Evolutionary conservation across 768 basidiomycete species (phyloP).

Genomic region (Brasilioporus rufonigricans): DNA sequence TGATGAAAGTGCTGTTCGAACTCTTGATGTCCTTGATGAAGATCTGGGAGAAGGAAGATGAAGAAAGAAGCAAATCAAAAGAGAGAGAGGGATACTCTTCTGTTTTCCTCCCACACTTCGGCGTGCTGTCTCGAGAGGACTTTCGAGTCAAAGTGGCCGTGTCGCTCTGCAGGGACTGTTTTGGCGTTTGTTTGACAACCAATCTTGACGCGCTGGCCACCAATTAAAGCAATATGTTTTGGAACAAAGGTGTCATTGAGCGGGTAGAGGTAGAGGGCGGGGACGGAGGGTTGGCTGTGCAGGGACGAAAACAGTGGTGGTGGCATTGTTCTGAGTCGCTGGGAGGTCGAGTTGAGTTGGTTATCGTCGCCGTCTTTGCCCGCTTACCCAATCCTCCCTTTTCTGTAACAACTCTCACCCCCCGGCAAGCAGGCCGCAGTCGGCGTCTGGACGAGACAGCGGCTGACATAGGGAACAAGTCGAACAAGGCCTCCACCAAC

Average conservation of each 20-base stretch:
- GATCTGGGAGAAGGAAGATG: slow-evolving; percentile 54
- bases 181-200: slow-evolving; percentile 95
- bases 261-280: slow-evolving; percentile 76
- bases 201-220: slow-evolving; percentile 77
- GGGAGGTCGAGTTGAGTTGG: slow-evolving; percentile 16
- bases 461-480: too few species aligned
- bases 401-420: slow-evolving; percentile 6
- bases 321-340: slow-evolving; percentile 28
- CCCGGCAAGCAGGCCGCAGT: background rate
- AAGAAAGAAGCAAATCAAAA: slow-evolving; percentile 4
- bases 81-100: slow-evolving; percentile 51
- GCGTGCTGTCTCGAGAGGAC: slow-evolving; percentile 93
- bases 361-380: slow-evolving; percentile 9
- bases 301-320: slow-evolving; percentile 33
- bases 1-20: slow-evolving; percentile 98
- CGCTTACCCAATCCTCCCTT: slow-evolving; percentile 12
- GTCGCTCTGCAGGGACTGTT: slow-evolving; percentile 87
- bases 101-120: slow-evolving; percentile 94
- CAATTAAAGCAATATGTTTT: slow-evolving; percentile 83
- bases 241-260: slow-evolving; percentile 93
- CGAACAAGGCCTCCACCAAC: too few species aligned
- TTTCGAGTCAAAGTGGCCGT: slow-evolving; percentile 97
- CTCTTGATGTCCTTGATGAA: slow-evolving; percentile 98
- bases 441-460: too few species aligned
- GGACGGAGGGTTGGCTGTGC: slow-evolving; percentile 26